phyloP scores from a whole-genome alignment of 2,329 filamentous ascomycete genomes.

The Venturia pyrina region DNA sequence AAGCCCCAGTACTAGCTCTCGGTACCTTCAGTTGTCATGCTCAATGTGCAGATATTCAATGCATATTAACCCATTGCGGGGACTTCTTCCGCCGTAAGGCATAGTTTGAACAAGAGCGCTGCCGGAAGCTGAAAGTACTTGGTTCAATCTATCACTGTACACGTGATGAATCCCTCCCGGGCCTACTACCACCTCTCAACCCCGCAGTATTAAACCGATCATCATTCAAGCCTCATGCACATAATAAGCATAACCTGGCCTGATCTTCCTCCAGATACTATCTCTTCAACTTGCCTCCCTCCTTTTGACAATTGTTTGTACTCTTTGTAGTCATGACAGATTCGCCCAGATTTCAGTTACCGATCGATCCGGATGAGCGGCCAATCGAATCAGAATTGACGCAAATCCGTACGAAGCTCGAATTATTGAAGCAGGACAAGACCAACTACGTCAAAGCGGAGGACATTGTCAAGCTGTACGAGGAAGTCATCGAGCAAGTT shows the following conservation, averaged over 20 bases:
- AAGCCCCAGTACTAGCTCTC: too few species aligned
- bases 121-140: too few species aligned
- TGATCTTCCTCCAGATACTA: neutral
- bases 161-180: neutral
- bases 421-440: conserved; percentile 54
- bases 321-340: conserved; percentile 40
- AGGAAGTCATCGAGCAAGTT: conserved; percentile 51
- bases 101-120: too few species aligned
- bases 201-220: neutral
- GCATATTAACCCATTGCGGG: too few species aligned
- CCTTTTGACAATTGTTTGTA: neutral
- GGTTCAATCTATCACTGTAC: too few species aligned
- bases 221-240: neutral
- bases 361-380: conserved; percentile 53
- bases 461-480: conserved; percentile 52
- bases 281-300: neutral
- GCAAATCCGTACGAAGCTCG: conserved; percentile 47
- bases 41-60: too few species aligned
- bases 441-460: conserved; percentile 57
- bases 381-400: conserved; percentile 54
- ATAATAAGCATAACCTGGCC: neutral
- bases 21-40: too few species aligned
- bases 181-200: neutral
- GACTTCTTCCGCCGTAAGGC: too few species aligned
- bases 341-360: conserved; percentile 48